Percentiles rank a stretch among this genome's conserved stretches.
These are phyloP conservation scores for Fabrea salina DNA, from an alignment of 169 alveolate species.

Conservation along the genomic window DNA sequence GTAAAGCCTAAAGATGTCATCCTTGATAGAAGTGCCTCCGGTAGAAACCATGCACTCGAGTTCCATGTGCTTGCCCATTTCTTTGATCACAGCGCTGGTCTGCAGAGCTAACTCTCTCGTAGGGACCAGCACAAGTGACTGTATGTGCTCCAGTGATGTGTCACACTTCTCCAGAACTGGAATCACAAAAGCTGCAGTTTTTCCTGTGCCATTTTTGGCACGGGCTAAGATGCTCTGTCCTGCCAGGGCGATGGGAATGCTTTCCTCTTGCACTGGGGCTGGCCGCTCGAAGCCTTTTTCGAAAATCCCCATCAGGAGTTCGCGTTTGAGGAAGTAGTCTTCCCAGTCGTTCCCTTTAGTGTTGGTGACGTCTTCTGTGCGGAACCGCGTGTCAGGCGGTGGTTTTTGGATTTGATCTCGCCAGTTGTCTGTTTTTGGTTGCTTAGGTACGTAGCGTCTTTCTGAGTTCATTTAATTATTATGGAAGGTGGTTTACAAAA, in stretches of 20 bases:
- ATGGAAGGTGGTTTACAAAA: no score
- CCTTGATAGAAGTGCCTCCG: conserved; percentile 98
- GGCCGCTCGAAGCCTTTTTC: conserved; percentile 99
- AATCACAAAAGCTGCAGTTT: conserved; percentile 98
- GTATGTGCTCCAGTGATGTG: no score
- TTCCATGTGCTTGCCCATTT: conserved; percentile 94
- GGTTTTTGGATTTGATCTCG: no score
- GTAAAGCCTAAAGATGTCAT: conserved; percentile 92
- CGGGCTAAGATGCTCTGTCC: conserved; percentile 96
- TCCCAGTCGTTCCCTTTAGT: conserved; percentile 98
- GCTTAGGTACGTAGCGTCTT: no score
- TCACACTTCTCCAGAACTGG: conserved; percentile 94
- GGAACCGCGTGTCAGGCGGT: conserved; percentile 46
- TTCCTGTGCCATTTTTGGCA: conserved; percentile 99
- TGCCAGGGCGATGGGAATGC: conserved; percentile 96
- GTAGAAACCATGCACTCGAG: conserved; percentile 97
- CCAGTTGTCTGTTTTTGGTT: no score
- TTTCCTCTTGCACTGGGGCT: conserved; percentile 99
- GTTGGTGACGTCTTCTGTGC: conserved; percentile 93
- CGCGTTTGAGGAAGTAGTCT: conserved; percentile 94
- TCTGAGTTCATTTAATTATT: no score
- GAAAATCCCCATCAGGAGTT: conserved; percentile 94
- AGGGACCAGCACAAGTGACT: conserved; percentile 96
- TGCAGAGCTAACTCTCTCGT: conserved; percentile 98
- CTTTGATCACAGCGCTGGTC: conserved; percentile 94